A percentile compares a stretch with the other conserved stretches of the same genome.
Evolutionary conservation across 164 flowering plant genomes (phyloP).

Genomic region (Warburgia ugandensis): DNA sequence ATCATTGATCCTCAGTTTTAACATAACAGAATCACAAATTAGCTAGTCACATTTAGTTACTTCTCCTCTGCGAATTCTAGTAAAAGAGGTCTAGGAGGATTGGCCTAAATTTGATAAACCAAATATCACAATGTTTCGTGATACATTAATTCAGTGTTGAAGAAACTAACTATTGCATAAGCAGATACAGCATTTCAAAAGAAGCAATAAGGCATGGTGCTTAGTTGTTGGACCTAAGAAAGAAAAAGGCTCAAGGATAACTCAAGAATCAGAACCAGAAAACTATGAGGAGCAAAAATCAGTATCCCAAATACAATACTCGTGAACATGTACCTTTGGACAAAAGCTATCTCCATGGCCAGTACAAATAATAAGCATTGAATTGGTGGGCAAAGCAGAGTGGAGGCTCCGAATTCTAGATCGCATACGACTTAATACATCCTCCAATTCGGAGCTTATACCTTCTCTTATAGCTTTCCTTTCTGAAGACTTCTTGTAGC

Average conservation of each 20-base stretch:
- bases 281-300: too few relatives aligned
- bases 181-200: background rate
- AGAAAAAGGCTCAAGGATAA: background rate
- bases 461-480: conserved; percentile 26
- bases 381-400: conserved; percentile 50
- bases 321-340: conserved; percentile 48
- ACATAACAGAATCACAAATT: too few relatives aligned
- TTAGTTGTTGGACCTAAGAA: background rate
- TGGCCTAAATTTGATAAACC: too few relatives aligned
- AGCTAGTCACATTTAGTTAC: too few relatives aligned
- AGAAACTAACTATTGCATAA: too few relatives aligned
- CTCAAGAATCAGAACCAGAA: background rate
- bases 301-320: background rate
- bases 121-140: too few relatives aligned
- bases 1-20: too few relatives aligned
- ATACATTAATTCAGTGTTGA: too few relatives aligned
- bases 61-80: too few relatives aligned
- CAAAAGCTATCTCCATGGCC: conserved; percentile 89
- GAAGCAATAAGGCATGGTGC: too few relatives aligned
- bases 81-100: too few relatives aligned
- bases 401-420: conserved; percentile 45
- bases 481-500: conserved; percentile 33
- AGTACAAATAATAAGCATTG: conserved; percentile 83
- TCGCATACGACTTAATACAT: conserved; percentile 52
- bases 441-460: conserved; percentile 45